Percentiles rank a stretch among this genome's conserved stretches.
Conservation (phyloP, 2,329 filamentous ascomycete genomes). For the Purpureocillium lavendulum region DNA sequence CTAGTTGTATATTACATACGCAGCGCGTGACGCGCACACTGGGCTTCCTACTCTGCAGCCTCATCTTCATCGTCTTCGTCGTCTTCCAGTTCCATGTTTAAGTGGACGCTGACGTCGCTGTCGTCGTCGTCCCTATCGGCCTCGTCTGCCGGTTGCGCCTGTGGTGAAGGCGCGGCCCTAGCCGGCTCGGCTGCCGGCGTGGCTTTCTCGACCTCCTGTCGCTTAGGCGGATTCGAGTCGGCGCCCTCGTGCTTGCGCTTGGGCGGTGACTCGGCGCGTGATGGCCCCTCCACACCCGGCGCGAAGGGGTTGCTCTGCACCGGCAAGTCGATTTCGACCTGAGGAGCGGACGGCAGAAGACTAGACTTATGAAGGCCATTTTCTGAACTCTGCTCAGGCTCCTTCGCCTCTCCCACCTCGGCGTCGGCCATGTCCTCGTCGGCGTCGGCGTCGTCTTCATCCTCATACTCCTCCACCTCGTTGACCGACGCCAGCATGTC, state of each 20-base stretch:
- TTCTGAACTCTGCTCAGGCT: not conserved
- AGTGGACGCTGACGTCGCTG: constrained; percentile 46
- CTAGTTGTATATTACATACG: too few relatives aligned
- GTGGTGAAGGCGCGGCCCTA: constrained; percentile 8
- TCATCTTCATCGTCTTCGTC: constrained; percentile 36
- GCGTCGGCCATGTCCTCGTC: constrained; percentile 20
- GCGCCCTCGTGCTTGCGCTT: constrained; percentile 32
- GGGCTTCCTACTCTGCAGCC: constrained; percentile 14
- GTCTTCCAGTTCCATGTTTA: constrained; percentile 52
- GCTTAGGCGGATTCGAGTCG: constrained; percentile 26
- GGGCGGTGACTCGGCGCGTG: constrained; percentile 18
- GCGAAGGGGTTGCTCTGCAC: constrained; percentile 28
- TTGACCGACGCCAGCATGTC: constrained; percentile 18
- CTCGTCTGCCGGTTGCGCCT: constrained; percentile 7
- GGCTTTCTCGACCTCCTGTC: constrained; percentile 27
- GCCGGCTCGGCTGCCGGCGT: not conserved
- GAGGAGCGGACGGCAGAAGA: constrained; percentile 9
- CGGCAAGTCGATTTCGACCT: constrained; percentile 15
- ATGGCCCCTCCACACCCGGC: constrained; percentile 10
- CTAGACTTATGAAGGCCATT: constrained; percentile 10
- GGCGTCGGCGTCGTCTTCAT: constrained; percentile 26
- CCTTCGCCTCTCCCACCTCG: constrained; percentile 5
- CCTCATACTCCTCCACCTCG: constrained; percentile 30
- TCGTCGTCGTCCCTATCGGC: constrained; percentile 31
- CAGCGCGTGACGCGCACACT: too few relatives aligned